Evolutionary conservation across 192 early-diverging fungal genomes (phyloP), one percentile per base, ranked within the genome.

Genomic region (Dissophora globulifera): DNA sequence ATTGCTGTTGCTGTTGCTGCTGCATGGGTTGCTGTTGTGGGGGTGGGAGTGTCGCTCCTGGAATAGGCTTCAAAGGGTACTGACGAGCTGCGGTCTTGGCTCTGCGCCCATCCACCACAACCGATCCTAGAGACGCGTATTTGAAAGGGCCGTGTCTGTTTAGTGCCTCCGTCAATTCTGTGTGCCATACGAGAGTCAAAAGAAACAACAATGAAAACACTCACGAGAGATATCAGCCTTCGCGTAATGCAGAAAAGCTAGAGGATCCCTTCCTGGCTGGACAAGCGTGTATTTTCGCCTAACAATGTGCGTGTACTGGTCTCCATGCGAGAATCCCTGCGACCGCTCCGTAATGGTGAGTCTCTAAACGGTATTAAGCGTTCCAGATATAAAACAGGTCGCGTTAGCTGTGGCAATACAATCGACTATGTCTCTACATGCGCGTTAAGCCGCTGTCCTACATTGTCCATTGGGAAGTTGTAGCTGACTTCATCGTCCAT

Each of bases 201-300:
- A 13, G 15, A 15, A 25, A 27, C n/a, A 13, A 6, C 13, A 48
- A 25, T 33, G n/a, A 26, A 13, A 59, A 31, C 31, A 66, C 62
- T 59, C 46, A 81, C 79, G 70, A 49, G n/a, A 41, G 27, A 63
- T 43, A 6, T 81, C 79, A 6, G 67, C 62, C 52, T 47, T 50
- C 19, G 60, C 29, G 43, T 76, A 81, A 33, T 81, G 67, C 27
- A 81, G 23, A 19, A 81, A 65, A n/a, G 67, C 70, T 4, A 81
- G 52, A 32, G 71, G 62, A 23, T 81, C 69, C 38, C 67, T 65
- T 54, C 71, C 79, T 12, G 60, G 69, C 15, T 63, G 56, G 7
- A 29, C 40, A 13, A 81, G 55, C 35, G 61, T 57, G 50, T 81
- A 81, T 30, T 69, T 68, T 52, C 70, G 58, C 47, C 79, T 33